These are phyloP conservation scores for Candida pseudoglaebosa DNA, from an alignment of 805 yeast species.

Conservation along the genomic window DNA sequence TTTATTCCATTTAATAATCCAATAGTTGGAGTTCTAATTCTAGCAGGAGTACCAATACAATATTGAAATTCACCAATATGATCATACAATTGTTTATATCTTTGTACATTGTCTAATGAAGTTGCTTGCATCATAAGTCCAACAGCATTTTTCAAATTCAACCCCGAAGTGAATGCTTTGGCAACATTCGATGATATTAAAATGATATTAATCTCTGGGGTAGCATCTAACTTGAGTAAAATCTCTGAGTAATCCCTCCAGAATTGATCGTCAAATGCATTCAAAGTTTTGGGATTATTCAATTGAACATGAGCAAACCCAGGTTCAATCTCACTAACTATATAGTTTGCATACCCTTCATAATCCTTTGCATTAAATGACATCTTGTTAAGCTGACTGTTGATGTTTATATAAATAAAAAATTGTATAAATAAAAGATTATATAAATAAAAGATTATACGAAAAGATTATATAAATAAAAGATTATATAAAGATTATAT, in stretches of 20 bases:
- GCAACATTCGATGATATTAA: conserved; percentile 54
- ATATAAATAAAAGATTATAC: no score
- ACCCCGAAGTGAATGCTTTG: conserved; percentile 58
- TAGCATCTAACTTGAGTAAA: conserved; percentile 41
- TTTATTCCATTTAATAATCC: conserved; percentile 61
- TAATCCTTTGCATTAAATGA: conserved; percentile 17
- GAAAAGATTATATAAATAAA: no score
- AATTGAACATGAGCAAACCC: conserved; percentile 56
- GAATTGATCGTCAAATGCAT: conserved; percentile 52
- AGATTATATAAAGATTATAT: no score
- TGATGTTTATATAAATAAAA: no score
- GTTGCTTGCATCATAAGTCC: conserved; percentile 1
- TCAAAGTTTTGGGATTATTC: conserved; percentile 56
- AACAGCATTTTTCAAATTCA: conserved; percentile 47
- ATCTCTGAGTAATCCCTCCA: conserved; percentile 56
- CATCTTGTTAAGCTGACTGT: no score
- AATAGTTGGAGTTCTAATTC: conserved; percentile 58
- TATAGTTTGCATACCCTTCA: conserved; percentile 25
- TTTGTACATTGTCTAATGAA: conserved; percentile 11
- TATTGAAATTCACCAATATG: conserved; percentile 57
- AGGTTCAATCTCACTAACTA: conserved; percentile 39
- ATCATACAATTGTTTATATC: conserved; percentile 8
- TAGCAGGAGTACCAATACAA: conserved; percentile 45
- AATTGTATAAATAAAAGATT: no score
- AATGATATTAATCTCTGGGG: conserved; percentile 46